Evolutionary conservation across 345 rosid species (phyloP), one percentile per base, ranked within the genome.

Genomic region (Ceriops decandra): DNA sequence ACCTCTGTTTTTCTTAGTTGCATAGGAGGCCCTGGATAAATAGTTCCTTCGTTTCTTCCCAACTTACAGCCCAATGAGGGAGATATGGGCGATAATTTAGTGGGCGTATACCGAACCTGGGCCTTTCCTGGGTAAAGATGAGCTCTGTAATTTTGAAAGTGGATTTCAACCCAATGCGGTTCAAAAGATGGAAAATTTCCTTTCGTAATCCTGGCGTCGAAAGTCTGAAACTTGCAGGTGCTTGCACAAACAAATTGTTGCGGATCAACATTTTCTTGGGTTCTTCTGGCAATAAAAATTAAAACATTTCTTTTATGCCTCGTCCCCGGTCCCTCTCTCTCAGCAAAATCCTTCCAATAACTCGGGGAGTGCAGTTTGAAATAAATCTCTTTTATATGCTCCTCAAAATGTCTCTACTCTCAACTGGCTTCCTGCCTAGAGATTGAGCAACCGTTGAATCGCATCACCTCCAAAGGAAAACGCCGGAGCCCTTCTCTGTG

Each of bases 401-500:
- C 47, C 15, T 10, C 47, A 38, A 9, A 10, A 10, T 11, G 9
- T 10, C 15, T 10, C 1, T 38, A 10, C 4, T 38, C 15, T 22
- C 24, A 22, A 22, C 24, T 22, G 24, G 24, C 24, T 22, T 22
- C 24, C 24, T 22, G 24, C 24, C 24, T 22, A 22, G 24, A 22
- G 24, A 22, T 22, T 22, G 24, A 22, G 24, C 24, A 22, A 22
- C 24, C 24, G 24, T 22, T 22, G 24, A 22, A 22, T 22, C 24
- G 24, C 24, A 22, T 22, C 24, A 22, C 24, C 24, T 22, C 24
- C 24, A 22, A 22, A 22, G 24, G 97, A 90, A 46, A 91, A 77
- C 10, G 88, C 85, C 8, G 90, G 93, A 64, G 99, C 97, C 76
- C 77, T 86, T 74, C 95, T 83, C 7, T 96, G 95, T 0, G 87